These are phyloP conservation scores for Trichosporon asahii DNA, from an alignment of 1,284 basidiomycete genomes.

Conservation along the genomic window DNA sequence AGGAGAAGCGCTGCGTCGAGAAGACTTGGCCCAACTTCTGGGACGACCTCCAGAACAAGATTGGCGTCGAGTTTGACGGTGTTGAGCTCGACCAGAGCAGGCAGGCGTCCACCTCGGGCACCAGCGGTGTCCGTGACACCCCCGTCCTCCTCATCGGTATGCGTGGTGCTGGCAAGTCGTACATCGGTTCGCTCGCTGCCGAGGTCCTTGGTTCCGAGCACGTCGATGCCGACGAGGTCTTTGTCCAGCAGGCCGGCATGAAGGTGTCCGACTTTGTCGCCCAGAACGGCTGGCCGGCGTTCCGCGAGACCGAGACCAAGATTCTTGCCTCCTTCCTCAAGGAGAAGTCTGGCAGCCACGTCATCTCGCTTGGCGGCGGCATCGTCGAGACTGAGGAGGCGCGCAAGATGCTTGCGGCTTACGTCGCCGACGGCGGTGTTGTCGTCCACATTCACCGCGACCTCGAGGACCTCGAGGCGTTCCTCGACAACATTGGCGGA, in stretches of 20 bases:
- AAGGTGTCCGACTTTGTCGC: slow-evolving; percentile 75
- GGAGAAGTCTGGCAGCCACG: slow-evolving; percentile 61
- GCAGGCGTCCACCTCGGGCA: slow-evolving; percentile 52
- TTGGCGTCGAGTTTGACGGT: slow-evolving; percentile 83
- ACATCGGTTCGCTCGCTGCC: slow-evolving; percentile 77
- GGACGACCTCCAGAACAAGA: slow-evolving; percentile 93
- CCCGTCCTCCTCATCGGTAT: slow-evolving; percentile 89
- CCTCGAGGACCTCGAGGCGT: slow-evolving; percentile 67
- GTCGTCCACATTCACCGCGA: slow-evolving; percentile 72
- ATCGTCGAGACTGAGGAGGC: slow-evolving; percentile 83
- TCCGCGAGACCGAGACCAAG: slow-evolving; percentile 63
- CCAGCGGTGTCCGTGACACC: slow-evolving; percentile 44
- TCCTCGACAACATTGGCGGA: slow-evolving; percentile 61
- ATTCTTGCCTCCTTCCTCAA: slow-evolving; percentile 63
- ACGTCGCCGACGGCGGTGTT: slow-evolving; percentile 61
- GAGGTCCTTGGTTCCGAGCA: slow-evolving; percentile 70
- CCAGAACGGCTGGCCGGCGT: slow-evolving; percentile 70
- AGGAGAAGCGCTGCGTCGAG: slow-evolving; percentile 97
- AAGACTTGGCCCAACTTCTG: slow-evolving; percentile 99
- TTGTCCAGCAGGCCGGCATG: slow-evolving; percentile 64
- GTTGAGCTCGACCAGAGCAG: slow-evolving; percentile 61
- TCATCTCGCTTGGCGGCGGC: slow-evolving; percentile 90
- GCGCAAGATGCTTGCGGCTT: slow-evolving; percentile 66
- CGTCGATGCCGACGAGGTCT: slow-evolving; percentile 82
- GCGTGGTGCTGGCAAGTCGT: slow-evolving; percentile 95